A percentile compares a stretch with the other conserved stretches of the same genome.
Evolutionary conservation across 192 early-diverging fungal species (phyloP).

Genomic region (Phlyctochytrium planicorne): DNA sequence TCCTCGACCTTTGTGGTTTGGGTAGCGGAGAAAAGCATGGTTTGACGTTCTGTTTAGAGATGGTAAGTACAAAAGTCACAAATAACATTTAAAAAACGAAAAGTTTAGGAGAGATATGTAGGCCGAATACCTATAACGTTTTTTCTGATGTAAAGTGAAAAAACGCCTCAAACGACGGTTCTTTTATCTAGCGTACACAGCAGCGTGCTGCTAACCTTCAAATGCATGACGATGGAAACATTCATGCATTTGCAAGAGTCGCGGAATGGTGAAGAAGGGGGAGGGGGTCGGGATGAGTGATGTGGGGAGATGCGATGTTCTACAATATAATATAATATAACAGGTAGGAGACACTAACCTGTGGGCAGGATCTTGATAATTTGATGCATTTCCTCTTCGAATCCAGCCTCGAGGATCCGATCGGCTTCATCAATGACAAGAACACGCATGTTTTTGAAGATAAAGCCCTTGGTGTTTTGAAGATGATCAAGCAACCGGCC

Average conservation of each 20-base stretch:
- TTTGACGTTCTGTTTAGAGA: constrained; percentile 75
- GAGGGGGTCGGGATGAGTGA: too few relatives aligned
- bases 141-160: not conserved
- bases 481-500: constrained; percentile 97
- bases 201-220: too few relatives aligned
- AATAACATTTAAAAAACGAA: constrained; percentile 1
- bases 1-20: constrained; percentile 99
- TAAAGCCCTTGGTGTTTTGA: constrained; percentile 96
- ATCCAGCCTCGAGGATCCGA: constrained; percentile 96
- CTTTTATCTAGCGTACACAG: constrained; percentile 11
- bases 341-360: constrained; percentile 39
- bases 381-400: constrained; percentile 98
- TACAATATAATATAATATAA: constrained; percentile 5
- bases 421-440: constrained; percentile 97
- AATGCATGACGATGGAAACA: too few relatives aligned
- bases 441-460: constrained; percentile 82
- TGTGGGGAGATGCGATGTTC: too few relatives aligned
- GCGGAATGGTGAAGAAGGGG: too few relatives aligned
- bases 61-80: constrained; percentile 2
- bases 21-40: constrained; percentile 98
- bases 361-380: constrained; percentile 92
- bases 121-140: constrained; percentile 12
- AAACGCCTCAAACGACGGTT: constrained; percentile 13
- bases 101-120: not conserved
- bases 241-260: too few relatives aligned